These are phyloP conservation scores for Diplodia intermedia DNA, from an alignment of 2,329 filamentous ascomycete genomes.

Conservation along the genomic window DNA sequence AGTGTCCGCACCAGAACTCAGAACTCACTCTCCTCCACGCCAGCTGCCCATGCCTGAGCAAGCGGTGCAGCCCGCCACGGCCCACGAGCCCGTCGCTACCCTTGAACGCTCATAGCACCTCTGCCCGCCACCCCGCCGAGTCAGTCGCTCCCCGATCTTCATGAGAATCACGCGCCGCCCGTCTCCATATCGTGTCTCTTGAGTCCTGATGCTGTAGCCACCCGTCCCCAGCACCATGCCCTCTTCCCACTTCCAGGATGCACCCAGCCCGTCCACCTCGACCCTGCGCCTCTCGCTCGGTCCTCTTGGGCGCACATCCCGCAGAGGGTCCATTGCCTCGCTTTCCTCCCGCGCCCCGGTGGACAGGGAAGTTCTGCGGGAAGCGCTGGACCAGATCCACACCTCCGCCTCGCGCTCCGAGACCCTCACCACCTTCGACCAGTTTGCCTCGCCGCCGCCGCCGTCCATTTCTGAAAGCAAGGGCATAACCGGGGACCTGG, in stretches of 20 bases:
- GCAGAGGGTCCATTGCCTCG: constrained; percentile 49
- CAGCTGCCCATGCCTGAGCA: constrained; percentile 25
- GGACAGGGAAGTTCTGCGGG: constrained; percentile 31
- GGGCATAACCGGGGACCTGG: constrained; percentile 72
- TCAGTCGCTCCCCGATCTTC: constrained; percentile 20
- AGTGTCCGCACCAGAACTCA: neutral
- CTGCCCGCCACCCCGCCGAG: constrained; percentile 27
- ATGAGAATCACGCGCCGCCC: constrained; percentile 17
- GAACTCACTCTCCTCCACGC: neutral
- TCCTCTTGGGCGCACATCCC: constrained; percentile 41
- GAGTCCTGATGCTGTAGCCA: constrained; percentile 25
- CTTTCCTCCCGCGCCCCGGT: constrained; percentile 44
- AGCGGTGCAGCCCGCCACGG: constrained; percentile 12
- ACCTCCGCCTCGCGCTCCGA: constrained; percentile 84
- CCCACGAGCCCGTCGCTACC: constrained; percentile 20
- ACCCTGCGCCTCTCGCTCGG: constrained; percentile 37
- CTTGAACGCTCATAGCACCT: neutral
- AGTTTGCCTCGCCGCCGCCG: constrained; percentile 76
- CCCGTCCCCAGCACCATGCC: constrained; percentile 26
- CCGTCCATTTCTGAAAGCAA: constrained; percentile 70
- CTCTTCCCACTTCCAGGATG: constrained; percentile 39
- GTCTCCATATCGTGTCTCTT: constrained; percentile 11
- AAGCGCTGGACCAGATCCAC: constrained; percentile 80
- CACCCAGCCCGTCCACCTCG: constrained; percentile 38
- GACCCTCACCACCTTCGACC: constrained; percentile 89